Conservation (phyloP, 768 basidiomycete genomes). For the Baorangia bicolor region DNA sequence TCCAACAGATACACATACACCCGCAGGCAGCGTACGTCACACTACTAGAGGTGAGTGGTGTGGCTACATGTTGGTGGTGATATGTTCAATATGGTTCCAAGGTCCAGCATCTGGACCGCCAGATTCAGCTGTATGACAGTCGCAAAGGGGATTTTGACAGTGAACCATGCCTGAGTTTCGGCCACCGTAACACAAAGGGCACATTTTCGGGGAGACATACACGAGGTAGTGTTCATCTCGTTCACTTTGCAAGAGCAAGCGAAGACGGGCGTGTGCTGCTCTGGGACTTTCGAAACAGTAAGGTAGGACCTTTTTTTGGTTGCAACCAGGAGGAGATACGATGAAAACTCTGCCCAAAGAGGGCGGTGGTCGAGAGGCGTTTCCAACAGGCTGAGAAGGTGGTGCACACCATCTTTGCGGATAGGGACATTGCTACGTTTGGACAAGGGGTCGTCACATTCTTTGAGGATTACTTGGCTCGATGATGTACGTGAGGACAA, state of each 20-base stretch:
- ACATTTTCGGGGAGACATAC: conserved; percentile 29
- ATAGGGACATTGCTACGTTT: conserved; percentile 42
- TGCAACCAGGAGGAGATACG: conserved; percentile 10
- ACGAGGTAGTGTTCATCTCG: conserved; percentile 41
- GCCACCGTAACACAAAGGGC: conserved; percentile 34
- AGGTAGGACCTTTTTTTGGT: conserved; percentile 34
- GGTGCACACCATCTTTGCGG: conserved; percentile 41
- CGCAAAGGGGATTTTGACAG: conserved; percentile 40
- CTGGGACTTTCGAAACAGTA: conserved; percentile 51
- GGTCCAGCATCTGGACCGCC: conserved; percentile 50
- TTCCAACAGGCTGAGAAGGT: conserved; percentile 35
- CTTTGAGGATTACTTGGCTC: conserved; percentile 31
- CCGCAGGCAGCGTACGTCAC: conserved; percentile 43
- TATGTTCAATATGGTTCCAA: conserved; percentile 23
- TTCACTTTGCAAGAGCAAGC: conserved; percentile 47
- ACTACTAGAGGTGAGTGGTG: conserved; percentile 45
- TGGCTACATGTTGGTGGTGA: conserved; percentile 10
- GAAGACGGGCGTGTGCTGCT: conserved; percentile 43
- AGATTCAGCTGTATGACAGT: conserved; percentile 49
- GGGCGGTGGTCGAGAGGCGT: conserved; percentile 34
- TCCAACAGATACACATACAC: conserved; percentile 48
- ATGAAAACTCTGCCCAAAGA: conserved; percentile 32
- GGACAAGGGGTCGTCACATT: conserved; percentile 41
- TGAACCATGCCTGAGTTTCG: conserved; percentile 44
- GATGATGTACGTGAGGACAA: conserved; percentile 9